Base-by-base conservation (phyloP, 2,329 filamentous ascomycete species). In the Calonectria honghensis region DNA sequence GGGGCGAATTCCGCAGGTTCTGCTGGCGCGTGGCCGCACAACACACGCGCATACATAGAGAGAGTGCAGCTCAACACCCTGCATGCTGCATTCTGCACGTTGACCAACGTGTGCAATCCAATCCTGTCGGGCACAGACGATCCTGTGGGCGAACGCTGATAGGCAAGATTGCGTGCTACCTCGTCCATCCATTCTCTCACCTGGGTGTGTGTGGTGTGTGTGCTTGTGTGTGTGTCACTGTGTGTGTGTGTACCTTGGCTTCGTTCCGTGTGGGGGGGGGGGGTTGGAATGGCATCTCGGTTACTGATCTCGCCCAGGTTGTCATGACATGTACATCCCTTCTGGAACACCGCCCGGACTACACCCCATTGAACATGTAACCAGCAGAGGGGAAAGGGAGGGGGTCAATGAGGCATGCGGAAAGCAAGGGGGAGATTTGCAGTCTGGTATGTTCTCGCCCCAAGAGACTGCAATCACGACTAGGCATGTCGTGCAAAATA, bases 21-120 rank as follows among this genome's bases (percentile, higher is more conserved):
- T 65, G 66, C 31, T 48, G 61, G 72, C 39, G 59, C 59, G 68
- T 39, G 32, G 57, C 57, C 50, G 65, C 70, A 70, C 66, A 66
- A 61, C 71, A 70, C 71, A 66, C 59, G n/a, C 72, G 72, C 72
- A 73, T 73, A 68, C 71, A 73, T 61, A 72, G 35, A 54, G 57
- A 64, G 41, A 39, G 39, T 41, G 50, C 65, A 63, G 57, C 57
- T 63, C n/a, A 31, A 65, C 65, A 51, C 50, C 35, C 59, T 73
- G 59, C 71, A 72, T 59, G 24, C 50, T 41, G 50, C 61, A 61
- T 70, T 63, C 24, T 68, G 66, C 66, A 68, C 31, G 27, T 59
- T 63, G 27, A 63, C 57, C 57, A 63, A 63, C 39, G 41, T 63
- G 37, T 63, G 57, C 57, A 63, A 63, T 63, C 35, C 57, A 67